Base-by-base conservation (phyloP, 805 yeast species). In the Kockiozyma suomiensis region DNA sequence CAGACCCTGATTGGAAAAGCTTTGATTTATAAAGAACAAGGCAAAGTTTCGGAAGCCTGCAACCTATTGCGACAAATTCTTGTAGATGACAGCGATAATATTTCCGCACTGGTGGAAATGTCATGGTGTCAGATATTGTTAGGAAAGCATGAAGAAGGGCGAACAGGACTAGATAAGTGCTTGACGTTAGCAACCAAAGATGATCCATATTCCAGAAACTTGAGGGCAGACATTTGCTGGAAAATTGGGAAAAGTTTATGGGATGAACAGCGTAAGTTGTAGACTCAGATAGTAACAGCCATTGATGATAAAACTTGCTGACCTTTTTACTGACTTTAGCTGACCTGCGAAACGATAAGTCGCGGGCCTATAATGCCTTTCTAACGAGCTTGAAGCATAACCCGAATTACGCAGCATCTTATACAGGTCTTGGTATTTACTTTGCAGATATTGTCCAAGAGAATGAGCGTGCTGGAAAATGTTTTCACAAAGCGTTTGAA, bases 401-500 rank as follows among this genome's bases (percentile, higher is more conserved):
- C 19, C 83, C 85, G 32, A 82, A 80, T 30, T 83, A 79, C 71
- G 92, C 97, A 0, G 85, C 96, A 1, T 83, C 96, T 0, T 94
- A 85, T 70, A 85, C 97, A 0, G 80, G 90, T 1, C 75, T 94
- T 26, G 99, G 99, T 25, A 72, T 80, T 51, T 77, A 90, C n/a
- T 92, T 90, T 68, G 73, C 81, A 3, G 79, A 81, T 1, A 76
- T 80, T 59, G 85, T 79, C 61, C 73, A 77, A 8, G 97, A 91
- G 69, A 70, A 74, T 28, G 75, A 76, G 0, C 81, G 94, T 50
- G 96, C 97, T 0, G 85, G 85, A 55, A 90, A 90, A 70, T 91
- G 97, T 72, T 93, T 86, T 71, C 84, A 86, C 71, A 89, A 86
- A 69, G 97, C 98, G 0, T 88, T 93, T 70, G 97, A 93, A 69